These are phyloP conservation scores for Leptodontidium sp. DNA, from an alignment of 2,329 filamentous ascomycete species.

Conservation along the genomic window DNA sequence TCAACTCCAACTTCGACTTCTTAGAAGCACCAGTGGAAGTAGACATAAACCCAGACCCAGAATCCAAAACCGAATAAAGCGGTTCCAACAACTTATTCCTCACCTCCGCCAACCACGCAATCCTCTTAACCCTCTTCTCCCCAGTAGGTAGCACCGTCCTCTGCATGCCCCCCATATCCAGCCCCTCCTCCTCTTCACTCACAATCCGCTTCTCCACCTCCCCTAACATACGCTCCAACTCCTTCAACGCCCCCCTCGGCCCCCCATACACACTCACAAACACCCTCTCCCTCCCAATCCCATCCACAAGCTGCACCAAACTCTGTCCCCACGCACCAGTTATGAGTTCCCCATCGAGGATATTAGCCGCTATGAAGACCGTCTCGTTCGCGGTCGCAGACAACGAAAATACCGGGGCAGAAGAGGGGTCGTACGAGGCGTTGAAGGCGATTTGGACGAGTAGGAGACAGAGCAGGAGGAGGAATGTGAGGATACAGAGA, in stretches of 20 bases:
- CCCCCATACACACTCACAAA: conserved; percentile 78
- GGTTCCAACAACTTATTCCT: conserved; percentile 75
- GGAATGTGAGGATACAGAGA: conserved; percentile 12
- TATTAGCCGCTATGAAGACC: conserved; percentile 76
- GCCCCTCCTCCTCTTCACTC: conserved; percentile 59
- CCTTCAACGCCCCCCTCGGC: conserved; percentile 59
- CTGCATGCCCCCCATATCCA: conserved; percentile 64
- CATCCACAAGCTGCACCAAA: conserved; percentile 67
- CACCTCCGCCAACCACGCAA: conserved; percentile 76
- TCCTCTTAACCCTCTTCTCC: conserved; percentile 71
- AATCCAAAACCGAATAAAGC: conserved; percentile 52
- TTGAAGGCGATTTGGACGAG: conserved; percentile 46
- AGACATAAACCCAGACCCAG: too few species aligned
- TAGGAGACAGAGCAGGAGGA: conserved; percentile 35
- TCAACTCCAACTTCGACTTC: too few species aligned
- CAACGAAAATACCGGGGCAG: conserved; percentile 20
- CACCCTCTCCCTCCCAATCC: conserved; percentile 72
- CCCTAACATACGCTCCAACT: conserved; percentile 56
- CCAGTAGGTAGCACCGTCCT: conserved; percentile 70
- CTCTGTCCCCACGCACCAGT: conserved; percentile 69
- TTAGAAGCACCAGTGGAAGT: too few species aligned
- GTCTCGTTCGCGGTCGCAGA: conserved; percentile 57
- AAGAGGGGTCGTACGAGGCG: conserved; percentile 53
- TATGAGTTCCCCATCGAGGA: conserved; percentile 73
- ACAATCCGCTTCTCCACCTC: conserved; percentile 62